A percentile compares a stretch with the other conserved stretches of the same genome.
Conservation (phyloP, 2,329 filamentous ascomycete species). For the Pseudogymnoascus sp. region DNA sequence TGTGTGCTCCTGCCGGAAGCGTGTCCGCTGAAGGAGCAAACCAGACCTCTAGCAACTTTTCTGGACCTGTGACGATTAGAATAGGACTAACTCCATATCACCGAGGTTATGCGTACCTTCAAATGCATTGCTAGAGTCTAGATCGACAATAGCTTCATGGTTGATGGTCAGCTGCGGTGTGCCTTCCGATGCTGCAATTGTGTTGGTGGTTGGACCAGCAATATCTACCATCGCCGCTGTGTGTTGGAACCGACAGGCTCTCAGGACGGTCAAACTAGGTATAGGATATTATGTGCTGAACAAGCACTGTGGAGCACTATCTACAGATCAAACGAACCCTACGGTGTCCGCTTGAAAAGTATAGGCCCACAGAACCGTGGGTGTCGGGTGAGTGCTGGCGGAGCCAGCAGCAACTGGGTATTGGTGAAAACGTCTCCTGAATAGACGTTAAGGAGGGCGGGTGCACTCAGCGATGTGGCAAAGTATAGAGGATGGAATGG, state of each 20-base stretch:
- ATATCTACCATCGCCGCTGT: slow-evolving; percentile 71
- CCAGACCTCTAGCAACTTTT: slow-evolving; percentile 98
- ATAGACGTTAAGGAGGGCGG: slow-evolving; percentile 85
- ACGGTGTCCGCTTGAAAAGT: slow-evolving; percentile 88
- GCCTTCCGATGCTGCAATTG: slow-evolving; percentile 71
- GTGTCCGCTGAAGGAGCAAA: slow-evolving; percentile 73
- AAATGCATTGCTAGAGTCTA: slow-evolving; percentile 93
- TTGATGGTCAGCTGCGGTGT: slow-evolving; percentile 94
- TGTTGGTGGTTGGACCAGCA: slow-evolving; percentile 72
- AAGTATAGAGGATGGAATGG: slow-evolving; percentile 78
- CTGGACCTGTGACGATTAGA: slow-evolving; percentile 53
- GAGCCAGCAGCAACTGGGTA: slow-evolving; percentile 67
- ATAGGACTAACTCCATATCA: slow-evolving; percentile 17
- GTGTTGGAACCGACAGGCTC: slow-evolving; percentile 5
- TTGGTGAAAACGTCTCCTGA: slow-evolving; percentile 47
- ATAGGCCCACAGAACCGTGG: slow-evolving; percentile 82
- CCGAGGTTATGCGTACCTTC: slow-evolving; percentile 53
- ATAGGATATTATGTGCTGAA: slow-evolving; percentile 9
- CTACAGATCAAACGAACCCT: slow-evolving; percentile 96
- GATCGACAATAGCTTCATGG: slow-evolving; percentile 81
- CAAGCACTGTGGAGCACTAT: slow-evolving; percentile 80
- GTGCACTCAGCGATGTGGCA: slow-evolving; percentile 75
- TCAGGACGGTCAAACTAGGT: not conserved
- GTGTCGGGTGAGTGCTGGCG: slow-evolving; percentile 62
- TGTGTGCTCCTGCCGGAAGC: slow-evolving; percentile 41